A percentile compares a stretch with the other conserved stretches of the same genome.
phyloP scores from a whole-genome alignment of 1,284 basidiomycete species.

The Ganoderma lucidum region DNA sequence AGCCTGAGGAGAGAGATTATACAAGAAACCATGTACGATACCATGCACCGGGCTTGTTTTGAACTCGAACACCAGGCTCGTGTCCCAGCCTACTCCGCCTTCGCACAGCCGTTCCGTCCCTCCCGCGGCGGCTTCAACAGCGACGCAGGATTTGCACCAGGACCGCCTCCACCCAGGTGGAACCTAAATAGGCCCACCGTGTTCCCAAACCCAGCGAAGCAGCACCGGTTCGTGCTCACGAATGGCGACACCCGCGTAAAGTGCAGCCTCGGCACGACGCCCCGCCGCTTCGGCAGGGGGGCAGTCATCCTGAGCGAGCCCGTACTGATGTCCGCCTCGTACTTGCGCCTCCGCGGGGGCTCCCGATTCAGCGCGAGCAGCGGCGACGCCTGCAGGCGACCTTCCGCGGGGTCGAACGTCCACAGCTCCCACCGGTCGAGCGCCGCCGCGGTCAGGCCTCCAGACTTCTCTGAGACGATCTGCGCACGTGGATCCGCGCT shows the following conservation, averaged over 20 bases:
- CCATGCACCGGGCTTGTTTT: not conserved
- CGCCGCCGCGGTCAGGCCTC: slow-evolving; percentile 65
- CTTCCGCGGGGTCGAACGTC: slow-evolving; percentile 68
- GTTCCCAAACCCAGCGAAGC: slow-evolving; percentile 81
- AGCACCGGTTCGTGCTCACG: slow-evolving; percentile 55
- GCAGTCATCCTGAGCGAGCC: slow-evolving; percentile 20
- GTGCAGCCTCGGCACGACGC: slow-evolving; percentile 63
- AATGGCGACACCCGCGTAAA: slow-evolving; percentile 80
- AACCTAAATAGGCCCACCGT: slow-evolving; percentile 70
- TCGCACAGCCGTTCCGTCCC: slow-evolving; percentile 18
- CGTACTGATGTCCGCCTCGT: slow-evolving; percentile 30
- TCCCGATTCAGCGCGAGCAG: slow-evolving; percentile 53
- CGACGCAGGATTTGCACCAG: not conserved
- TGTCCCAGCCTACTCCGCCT: slow-evolving; percentile 16
- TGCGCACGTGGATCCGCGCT: slow-evolving; percentile 28
- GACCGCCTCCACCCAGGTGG: slow-evolving; percentile 6
- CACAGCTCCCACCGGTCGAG: slow-evolving; percentile 85
- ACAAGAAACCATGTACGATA: slow-evolving; percentile 16
- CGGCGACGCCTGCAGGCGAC: slow-evolving; percentile 56
- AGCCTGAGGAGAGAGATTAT: slow-evolving; percentile 1
- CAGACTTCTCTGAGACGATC: slow-evolving; percentile 33
- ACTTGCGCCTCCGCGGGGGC: slow-evolving; percentile 24
- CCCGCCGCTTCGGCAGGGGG: slow-evolving; percentile 27
- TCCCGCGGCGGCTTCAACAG: slow-evolving; percentile 26
- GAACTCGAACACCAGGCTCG: slow-evolving; percentile 1